Percentiles rank a stretch among this genome's conserved stretches.
Evolutionary conservation across 164 flowering plant genomes (phyloP).

Genomic region (Tetrastigma voinierianum): DNA sequence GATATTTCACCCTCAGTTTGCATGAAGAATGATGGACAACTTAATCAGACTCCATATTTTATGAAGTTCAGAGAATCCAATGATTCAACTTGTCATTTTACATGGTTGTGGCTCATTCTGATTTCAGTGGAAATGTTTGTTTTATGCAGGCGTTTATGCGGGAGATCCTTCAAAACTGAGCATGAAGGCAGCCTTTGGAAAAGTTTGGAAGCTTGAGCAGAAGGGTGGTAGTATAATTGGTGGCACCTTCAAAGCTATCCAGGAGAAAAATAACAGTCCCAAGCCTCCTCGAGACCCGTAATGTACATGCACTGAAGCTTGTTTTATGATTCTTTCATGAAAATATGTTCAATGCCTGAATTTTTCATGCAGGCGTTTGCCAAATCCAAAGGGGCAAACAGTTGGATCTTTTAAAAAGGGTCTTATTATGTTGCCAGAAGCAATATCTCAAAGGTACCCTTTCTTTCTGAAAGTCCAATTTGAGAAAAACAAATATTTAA

Average conservation of each 20-base stretch:
- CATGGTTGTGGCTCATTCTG: background rate
- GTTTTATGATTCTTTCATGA: background rate
- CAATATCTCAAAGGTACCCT: slow-evolving; percentile 71
- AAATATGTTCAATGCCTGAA: slow-evolving; percentile 8
- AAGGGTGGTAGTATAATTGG: slow-evolving; percentile 88
- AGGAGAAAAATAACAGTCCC: slow-evolving; percentile 52
- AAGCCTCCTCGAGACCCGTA: slow-evolving; percentile 85
- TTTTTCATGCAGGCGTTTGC: slow-evolving; percentile 60
- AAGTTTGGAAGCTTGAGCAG: slow-evolving; percentile 93
- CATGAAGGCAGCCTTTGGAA: slow-evolving; percentile 98
- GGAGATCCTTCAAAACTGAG: slow-evolving; percentile 96
- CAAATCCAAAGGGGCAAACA: slow-evolving; percentile 92
- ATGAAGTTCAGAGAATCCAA: background rate
- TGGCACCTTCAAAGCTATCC: slow-evolving; percentile 78
- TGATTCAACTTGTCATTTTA: background rate
- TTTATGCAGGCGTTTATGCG: slow-evolving; percentile 83
- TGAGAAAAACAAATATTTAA: background rate
- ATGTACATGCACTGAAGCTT: slow-evolving; percentile 16
- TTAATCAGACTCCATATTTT: no score
- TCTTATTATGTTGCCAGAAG: slow-evolving; percentile 76
- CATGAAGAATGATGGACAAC: no score
- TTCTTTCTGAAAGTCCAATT: background rate
- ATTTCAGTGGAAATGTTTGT: slow-evolving; percentile 9
- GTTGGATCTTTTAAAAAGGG: slow-evolving; percentile 96
- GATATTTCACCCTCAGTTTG: no score